These are phyloP conservation scores for Atkinsonella texensis DNA, from an alignment of 2,329 filamentous ascomycete genomes.

Conservation along the genomic window DNA sequence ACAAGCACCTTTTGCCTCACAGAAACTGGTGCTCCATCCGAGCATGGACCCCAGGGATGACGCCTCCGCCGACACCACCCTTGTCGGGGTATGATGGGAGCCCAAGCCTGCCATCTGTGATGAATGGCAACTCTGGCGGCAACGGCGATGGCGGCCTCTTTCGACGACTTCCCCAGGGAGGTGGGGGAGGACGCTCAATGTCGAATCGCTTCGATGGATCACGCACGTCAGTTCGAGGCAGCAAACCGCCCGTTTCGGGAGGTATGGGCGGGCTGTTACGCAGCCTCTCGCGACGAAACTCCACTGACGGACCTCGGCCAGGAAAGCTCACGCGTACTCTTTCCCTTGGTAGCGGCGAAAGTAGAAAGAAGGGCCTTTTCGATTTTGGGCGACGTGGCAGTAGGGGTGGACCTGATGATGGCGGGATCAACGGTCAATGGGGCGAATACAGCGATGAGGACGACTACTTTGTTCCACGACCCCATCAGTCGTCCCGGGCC, in stretches of 20 bases:
- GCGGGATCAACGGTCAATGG: slow-evolving; percentile 45
- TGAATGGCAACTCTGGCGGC: slow-evolving; percentile 2
- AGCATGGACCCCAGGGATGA: slow-evolving; percentile 66
- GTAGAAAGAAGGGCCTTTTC: slow-evolving; percentile 30
- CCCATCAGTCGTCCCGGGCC: slow-evolving; percentile 12
- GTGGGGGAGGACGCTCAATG: slow-evolving; percentile 21
- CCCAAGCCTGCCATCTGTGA: slow-evolving; percentile 23
- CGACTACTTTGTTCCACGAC: slow-evolving; percentile 13
- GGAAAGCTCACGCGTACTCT: slow-evolving; percentile 42
- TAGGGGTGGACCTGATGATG: slow-evolving; percentile 31
- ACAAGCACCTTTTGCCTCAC: slow-evolving; percentile 76
- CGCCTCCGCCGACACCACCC: slow-evolving; percentile 58
- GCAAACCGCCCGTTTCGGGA: slow-evolving; percentile 38
- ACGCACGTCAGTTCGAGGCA: slow-evolving; percentile 26
- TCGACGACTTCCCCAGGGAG: slow-evolving; percentile 27
- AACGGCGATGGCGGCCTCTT: slow-evolving; percentile 27
- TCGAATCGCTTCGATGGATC: slow-evolving; percentile 25
- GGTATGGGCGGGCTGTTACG: slow-evolving; percentile 31
- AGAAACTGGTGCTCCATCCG: slow-evolving; percentile 94
- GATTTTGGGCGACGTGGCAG: slow-evolving; percentile 30
- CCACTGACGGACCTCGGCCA: slow-evolving; percentile 24
- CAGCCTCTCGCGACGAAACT: slow-evolving; percentile 27
- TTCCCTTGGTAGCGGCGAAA: slow-evolving; percentile 46
- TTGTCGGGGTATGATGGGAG: slow-evolving; percentile 33
- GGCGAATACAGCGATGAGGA: slow-evolving; percentile 30